These are phyloP conservation scores for Chaetomium olivaceum DNA, from an alignment of 2,329 filamentous ascomycete genomes.

Conservation along the genomic window DNA sequence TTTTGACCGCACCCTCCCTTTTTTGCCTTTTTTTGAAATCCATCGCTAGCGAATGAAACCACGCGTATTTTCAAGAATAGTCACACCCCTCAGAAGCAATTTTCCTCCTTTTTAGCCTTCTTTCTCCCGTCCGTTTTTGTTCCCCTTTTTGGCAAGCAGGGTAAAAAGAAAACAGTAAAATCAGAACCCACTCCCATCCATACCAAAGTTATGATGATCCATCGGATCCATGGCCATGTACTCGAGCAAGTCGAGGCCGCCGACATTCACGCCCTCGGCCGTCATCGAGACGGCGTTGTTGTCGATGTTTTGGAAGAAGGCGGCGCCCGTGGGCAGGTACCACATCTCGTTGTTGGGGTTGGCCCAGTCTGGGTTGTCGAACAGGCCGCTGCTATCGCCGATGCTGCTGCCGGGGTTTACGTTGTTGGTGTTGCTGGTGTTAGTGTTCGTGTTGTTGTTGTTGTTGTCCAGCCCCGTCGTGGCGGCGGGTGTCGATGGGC, in stretches of 20 bases:
- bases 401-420: constrained; percentile 4
- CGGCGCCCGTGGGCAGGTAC: constrained; percentile 64
- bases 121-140: not conserved
- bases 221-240: constrained; percentile 64
- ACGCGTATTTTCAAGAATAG: not conserved
- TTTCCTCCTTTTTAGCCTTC: not conserved
- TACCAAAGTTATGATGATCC: constrained; percentile 26
- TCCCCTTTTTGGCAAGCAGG: not conserved
- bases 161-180: not conserved
- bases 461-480: constrained; percentile 28
- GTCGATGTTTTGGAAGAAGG: constrained; percentile 65
- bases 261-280: constrained; percentile 66
- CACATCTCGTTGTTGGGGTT: constrained; percentile 62
- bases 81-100: not conserved
- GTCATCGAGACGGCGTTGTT: constrained; percentile 64
- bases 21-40: not conserved
- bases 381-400: constrained; percentile 37
- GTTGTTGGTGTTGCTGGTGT: constrained; percentile 22
- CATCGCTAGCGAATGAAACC: not conserved
- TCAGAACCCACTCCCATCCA: constrained; percentile 30
- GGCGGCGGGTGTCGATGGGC: constrained; percentile 52
- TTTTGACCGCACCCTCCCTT: not conserved
- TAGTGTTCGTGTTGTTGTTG: constrained; percentile 20
- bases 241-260: constrained; percentile 65
- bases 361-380: constrained; percentile 54